Evolutionary conservation across 495 filamentous ascomycete species (phyloP).

Genomic region (Aspergillus wentii): DNA sequence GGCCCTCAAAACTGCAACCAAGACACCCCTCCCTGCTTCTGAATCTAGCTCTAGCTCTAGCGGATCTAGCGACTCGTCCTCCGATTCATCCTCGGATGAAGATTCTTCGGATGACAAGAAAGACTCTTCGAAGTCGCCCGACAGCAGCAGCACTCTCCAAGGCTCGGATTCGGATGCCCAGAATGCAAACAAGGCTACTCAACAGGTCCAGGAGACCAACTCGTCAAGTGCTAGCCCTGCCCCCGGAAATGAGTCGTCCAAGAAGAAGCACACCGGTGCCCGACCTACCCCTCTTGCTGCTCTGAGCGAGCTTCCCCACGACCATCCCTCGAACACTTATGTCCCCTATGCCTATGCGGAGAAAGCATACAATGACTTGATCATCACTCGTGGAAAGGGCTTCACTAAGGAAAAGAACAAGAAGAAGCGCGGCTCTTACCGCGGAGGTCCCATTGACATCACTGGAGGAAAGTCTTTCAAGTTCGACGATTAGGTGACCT

Average conservation of each 20-base stretch:
- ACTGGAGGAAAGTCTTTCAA: conserved; percentile 65
- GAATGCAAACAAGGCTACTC: conserved; percentile 17
- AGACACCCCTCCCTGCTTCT: conserved; percentile 48
- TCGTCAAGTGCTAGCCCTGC: conserved; percentile 42
- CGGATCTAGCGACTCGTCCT: conserved; percentile 16
- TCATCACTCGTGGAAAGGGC: conserved; percentile 87
- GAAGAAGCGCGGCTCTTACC: conserved; percentile 78
- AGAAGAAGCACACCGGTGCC: conserved; percentile 48
- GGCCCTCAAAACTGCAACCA: conserved; percentile 44
- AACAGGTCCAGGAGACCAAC: conserved; percentile 21
- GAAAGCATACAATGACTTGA: conserved; percentile 78
- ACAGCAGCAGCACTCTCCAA: conserved; percentile 28
- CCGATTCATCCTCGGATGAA: conserved; percentile 18
- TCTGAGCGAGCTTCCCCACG: conserved; percentile 39
- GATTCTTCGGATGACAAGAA: conserved; percentile 20
- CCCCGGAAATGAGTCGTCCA: conserved; percentile 35
- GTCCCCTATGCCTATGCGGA: conserved; percentile 83
- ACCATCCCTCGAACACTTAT: conserved; percentile 65
- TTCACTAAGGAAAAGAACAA: conserved; percentile 99
- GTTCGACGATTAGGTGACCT: conserved; percentile 66
- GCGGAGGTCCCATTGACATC: conserved; percentile 79
- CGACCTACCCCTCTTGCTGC: conserved; percentile 40
- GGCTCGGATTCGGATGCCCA: conserved; percentile 28
- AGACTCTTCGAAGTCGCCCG: conserved; percentile 16
- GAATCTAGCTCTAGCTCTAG: conserved; percentile 26